Percentiles rank a stretch among this genome's conserved stretches.
Conservation (phyloP, 768 basidiomycete genomes). For the Xerocomellus intermedius region DNA sequence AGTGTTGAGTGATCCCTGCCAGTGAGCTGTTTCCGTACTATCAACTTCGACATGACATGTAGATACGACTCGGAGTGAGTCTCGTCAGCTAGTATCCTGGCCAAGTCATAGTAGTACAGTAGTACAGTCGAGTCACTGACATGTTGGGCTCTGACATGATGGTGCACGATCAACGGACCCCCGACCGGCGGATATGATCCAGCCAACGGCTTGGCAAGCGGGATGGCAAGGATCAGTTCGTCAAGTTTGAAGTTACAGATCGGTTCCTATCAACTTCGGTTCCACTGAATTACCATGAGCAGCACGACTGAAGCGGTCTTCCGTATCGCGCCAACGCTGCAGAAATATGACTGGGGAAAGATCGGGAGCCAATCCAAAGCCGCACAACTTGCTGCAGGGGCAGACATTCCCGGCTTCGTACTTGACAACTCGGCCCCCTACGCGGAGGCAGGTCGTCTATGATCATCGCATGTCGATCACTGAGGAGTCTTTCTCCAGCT, state of each 20-base stretch:
- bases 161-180: too few relatives aligned
- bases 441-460: conserved; percentile 73
- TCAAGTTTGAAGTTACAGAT: not conserved
- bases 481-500: conserved; percentile 51
- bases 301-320: conserved; percentile 49
- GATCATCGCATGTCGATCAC: not conserved
- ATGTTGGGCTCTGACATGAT: too few relatives aligned
- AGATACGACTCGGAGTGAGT: too few relatives aligned
- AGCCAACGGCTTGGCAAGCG: too few relatives aligned
- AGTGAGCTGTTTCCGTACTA: too few relatives aligned
- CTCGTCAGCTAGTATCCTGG: not conserved
- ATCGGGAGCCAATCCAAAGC: conserved; percentile 76
- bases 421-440: conserved; percentile 77
- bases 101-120: not conserved
- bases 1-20: not conserved
- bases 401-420: conserved; percentile 59
- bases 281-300: conserved; percentile 19
- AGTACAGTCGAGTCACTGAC: not conserved
- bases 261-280: not conserved
- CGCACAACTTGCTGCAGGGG: conserved; percentile 74
- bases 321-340: conserved; percentile 78
- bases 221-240: too few relatives aligned
- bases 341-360: conserved; percentile 96
- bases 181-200: too few relatives aligned
- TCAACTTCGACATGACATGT: not conserved